phyloP scores from a whole-genome alignment of 176 grass and related monocot genomes.

The Lolium perenne region DNA sequence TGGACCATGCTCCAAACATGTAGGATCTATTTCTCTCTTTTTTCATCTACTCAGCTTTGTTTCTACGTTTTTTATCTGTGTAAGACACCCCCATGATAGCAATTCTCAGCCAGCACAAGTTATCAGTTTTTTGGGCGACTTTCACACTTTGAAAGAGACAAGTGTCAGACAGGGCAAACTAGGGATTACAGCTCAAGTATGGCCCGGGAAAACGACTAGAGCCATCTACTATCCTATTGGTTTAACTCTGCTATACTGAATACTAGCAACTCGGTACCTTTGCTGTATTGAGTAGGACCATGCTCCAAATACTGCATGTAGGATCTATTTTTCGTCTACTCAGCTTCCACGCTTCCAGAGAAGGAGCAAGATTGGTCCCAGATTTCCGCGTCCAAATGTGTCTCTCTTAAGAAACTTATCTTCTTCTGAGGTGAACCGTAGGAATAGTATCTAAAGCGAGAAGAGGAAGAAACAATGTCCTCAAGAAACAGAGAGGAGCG shows the following conservation, averaged over 20 bases:
- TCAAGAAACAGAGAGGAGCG: neutral
- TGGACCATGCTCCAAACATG: no score
- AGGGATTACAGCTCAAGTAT: constrained; percentile 1
- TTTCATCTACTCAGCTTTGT: no score
- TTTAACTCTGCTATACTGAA: neutral
- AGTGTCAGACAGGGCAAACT: neutral
- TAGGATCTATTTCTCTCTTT: no score
- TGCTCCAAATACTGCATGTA: no score
- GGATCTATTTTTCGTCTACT: neutral
- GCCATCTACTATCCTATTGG: neutral
- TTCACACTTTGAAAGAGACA: neutral
- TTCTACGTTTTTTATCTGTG: no score
- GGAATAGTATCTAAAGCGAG: no score
- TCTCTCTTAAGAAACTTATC: no score
- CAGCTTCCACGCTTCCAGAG: neutral
- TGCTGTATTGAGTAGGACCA: no score
- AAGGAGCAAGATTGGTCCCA: neutral
- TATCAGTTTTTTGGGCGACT: neutral
- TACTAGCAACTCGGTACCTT: no score
- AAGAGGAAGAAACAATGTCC: neutral
- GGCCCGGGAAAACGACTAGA: neutral
- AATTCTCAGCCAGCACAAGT: neutral
- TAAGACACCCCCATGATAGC: no score
- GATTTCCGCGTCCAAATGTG: no score
- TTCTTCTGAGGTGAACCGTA: no score